Conservation (phyloP, 2,329 filamentous ascomycete genomes). For the Trichoderma simmonsii region DNA sequence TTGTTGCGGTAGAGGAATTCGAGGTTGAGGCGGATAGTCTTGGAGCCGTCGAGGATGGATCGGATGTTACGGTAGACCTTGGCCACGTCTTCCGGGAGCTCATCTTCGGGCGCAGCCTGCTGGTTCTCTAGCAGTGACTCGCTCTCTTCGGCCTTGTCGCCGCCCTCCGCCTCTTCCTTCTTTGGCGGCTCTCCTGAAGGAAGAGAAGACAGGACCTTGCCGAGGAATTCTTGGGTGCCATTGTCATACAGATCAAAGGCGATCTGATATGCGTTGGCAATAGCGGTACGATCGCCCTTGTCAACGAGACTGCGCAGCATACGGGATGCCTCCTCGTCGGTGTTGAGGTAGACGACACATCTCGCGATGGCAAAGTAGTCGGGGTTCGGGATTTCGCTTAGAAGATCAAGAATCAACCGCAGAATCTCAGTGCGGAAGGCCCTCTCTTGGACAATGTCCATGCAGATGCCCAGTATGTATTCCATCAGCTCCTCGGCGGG, state of each 20-base stretch:
- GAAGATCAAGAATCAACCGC: conserved; percentile 86
- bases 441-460: conserved; percentile 95
- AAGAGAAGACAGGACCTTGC: conserved; percentile 80
- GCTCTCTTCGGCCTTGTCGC: conserved; percentile 42
- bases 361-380: conserved; percentile 98
- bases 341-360: conserved; percentile 93
- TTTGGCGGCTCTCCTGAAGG: conserved; percentile 52
- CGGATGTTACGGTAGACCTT: conserved; percentile 62
- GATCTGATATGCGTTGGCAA: conserved; percentile 91
- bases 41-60: conserved; percentile 77
- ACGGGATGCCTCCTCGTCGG: conserved; percentile 82
- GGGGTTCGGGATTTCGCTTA: conserved; percentile 86
- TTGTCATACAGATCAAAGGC: conserved; percentile 98
- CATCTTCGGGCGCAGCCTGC: conserved; percentile 53
- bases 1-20: conserved; percentile 97
- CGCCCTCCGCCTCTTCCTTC: conserved; percentile 42
- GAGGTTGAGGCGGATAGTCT: conserved; percentile 89
- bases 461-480: conserved; percentile 91
- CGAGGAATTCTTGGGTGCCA: conserved; percentile 92
- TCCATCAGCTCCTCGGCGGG: conserved; percentile 93
- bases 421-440: conserved; percentile 80
- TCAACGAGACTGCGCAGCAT: conserved; percentile 81
- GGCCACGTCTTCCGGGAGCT: conserved; percentile 50
- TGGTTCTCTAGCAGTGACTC: conserved; percentile 49
- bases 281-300: conserved; percentile 72